Conservation (phyloP, 2,329 filamentous ascomycete genomes). For the Fusarium sp. region DNA sequence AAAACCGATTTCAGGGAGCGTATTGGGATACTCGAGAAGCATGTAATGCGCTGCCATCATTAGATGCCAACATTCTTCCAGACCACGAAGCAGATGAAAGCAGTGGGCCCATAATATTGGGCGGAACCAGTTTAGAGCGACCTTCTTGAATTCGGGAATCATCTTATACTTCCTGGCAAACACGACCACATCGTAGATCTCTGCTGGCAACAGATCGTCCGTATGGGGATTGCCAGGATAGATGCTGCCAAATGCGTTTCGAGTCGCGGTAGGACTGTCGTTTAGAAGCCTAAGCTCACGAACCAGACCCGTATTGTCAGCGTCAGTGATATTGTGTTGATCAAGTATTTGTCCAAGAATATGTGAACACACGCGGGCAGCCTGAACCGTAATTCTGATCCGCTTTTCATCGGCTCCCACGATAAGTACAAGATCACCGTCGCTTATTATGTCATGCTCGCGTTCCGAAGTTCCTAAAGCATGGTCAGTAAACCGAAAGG, state of each 20-base stretch:
- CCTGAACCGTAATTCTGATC: background rate
- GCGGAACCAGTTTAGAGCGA: background rate
- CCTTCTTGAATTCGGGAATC: background rate
- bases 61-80: background rate
- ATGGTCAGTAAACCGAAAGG: background rate
- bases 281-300: background rate
- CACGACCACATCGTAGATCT: background rate
- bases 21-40: background rate
- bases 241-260: background rate
- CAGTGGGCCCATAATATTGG: no score
- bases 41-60: background rate
- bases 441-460: background rate
- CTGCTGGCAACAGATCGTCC: background rate
- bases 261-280: background rate
- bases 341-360: background rate
- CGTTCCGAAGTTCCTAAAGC: background rate
- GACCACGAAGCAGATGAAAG: background rate
- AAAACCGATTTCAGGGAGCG: background rate
- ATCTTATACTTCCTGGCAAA: background rate
- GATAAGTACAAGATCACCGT: background rate
- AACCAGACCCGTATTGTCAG: background rate
- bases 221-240: background rate
- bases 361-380: background rate
- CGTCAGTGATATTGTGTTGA: background rate
- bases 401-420: background rate